phyloP scores from a whole-genome alignment of 2,329 filamentous ascomycete genomes.

The Cercospora sp. region DNA sequence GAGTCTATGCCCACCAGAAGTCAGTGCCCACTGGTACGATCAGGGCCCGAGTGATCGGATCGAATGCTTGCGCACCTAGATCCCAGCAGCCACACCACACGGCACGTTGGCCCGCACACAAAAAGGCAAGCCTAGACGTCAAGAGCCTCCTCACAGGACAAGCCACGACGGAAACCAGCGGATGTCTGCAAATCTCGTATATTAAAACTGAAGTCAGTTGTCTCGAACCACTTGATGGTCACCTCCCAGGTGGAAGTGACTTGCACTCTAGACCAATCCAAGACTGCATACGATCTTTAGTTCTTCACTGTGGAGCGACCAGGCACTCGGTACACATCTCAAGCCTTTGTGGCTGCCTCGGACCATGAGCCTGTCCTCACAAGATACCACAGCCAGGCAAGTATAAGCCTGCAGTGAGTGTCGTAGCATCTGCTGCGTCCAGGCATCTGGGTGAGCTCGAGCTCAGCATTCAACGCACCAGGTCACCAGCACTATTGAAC shows the following conservation, averaged over 20 bases:
- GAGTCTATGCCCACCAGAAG: background rate
- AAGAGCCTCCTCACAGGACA: background rate
- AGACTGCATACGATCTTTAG: background rate
- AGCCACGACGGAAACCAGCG: slow-evolving; percentile 2
- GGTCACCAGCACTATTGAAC: background rate
- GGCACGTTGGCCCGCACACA: background rate
- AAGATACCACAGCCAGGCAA: background rate
- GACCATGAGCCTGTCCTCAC: background rate
- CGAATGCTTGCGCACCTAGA: background rate
- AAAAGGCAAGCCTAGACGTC: background rate
- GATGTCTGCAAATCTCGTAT: slow-evolving; percentile 8
- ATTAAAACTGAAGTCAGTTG: background rate
- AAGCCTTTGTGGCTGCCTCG: background rate
- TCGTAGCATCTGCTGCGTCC: background rate
- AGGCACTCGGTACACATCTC: background rate
- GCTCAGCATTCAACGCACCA: background rate
- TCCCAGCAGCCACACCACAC: background rate
- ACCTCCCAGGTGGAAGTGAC: background rate
- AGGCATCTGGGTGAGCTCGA: background rate
- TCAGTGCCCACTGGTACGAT: background rate
- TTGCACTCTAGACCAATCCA: background rate
- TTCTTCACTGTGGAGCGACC: background rate
- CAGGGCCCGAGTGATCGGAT: background rate
- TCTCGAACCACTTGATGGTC: background rate
- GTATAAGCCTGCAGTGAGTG: background rate